Evolutionary conservation across 2,329 filamentous ascomycete species (phyloP), one percentile per base, ranked within the genome.

Genomic region (Cytospora mali): DNA sequence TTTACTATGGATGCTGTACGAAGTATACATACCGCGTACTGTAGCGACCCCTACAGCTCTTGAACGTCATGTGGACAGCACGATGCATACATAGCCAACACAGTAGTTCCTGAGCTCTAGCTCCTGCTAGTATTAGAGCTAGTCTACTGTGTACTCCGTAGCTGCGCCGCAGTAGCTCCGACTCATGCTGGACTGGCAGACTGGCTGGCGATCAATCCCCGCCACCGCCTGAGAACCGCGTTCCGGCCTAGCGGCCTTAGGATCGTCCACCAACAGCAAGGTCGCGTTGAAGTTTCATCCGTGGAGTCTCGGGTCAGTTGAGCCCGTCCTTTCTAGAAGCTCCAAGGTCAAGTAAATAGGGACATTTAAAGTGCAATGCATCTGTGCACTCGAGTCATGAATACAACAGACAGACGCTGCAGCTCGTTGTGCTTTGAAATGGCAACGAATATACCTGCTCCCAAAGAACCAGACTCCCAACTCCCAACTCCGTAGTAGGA

Each of bases 341-440:
- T 3, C 16, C 33, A 42, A 13, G 25, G n/a, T n/a, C n/a, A n/a
- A n/a, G n/a, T n/a, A n/a, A n/a, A n/a, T n/a, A n/a, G n/a, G n/a
- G n/a, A n/a, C n/a, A n/a, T n/a, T n/a, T n/a, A n/a, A n/a, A n/a
- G n/a, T n/a, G n/a, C n/a, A n/a, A n/a, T n/a, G n/a, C n/a, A n/a
- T n/a, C n/a, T n/a, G n/a, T n/a, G n/a, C n/a, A n/a, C 46, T 50
- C 42, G 53, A 57, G 52, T 57, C 42, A 50, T 55, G 42, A 23
- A 23, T 9, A 10, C 21, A n/a, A 21, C 10, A 46, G 42, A 23
- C 16, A 18, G n/a, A 46, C 31, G 53, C 53, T 23, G 31, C 42
- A 18, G 21, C 31, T 57, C 42, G 28, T 33, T 39, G 16, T 25
- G 54, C 39, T 21, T 39, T 5, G 21, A 35, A 62, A 54, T 21